These are phyloP conservation scores for Trypanosoma boissoni DNA, from an alignment of 208 protist species.

Conservation along the genomic window DNA sequence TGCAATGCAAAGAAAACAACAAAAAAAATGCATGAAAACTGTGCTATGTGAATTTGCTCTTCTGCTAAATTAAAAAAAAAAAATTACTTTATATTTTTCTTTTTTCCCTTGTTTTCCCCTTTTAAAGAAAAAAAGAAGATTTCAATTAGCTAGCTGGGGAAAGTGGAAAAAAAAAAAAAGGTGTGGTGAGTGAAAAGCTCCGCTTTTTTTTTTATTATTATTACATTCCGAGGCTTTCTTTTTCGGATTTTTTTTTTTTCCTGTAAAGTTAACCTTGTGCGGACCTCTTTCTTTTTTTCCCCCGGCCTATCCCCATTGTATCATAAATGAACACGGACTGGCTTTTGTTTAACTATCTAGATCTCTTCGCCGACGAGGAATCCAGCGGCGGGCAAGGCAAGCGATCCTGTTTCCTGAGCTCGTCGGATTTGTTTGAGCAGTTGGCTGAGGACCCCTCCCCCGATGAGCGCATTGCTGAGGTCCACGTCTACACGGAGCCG, in stretches of 20 bases:
- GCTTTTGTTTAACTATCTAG: conserved; percentile 34
- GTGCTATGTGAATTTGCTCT: no score
- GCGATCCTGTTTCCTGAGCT: conserved; percentile 36
- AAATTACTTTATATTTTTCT: neutral
- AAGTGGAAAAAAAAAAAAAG: no score
- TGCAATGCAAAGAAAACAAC: neutral
- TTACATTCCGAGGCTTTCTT: conserved; percentile 5
- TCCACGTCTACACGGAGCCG: conserved; percentile 48
- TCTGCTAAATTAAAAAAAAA: no score
- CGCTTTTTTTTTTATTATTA: conserved; percentile 3
- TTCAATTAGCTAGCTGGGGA: no score
- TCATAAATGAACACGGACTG: neutral
- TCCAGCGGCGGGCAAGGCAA: conserved; percentile 24
- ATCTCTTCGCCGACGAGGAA: conserved; percentile 52
- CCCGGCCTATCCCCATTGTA: neutral
- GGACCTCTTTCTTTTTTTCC: neutral
- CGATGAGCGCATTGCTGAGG: conserved; percentile 34
- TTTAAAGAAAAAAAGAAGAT: no score
- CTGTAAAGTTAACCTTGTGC: neutral
- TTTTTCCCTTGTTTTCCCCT: neutral
- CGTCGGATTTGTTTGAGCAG: conserved; percentile 39
- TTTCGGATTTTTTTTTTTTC: conserved; percentile 14
- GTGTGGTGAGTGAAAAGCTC: neutral
- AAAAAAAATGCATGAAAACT: neutral
- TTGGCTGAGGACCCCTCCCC: conserved; percentile 33